Base-by-base conservation (phyloP, 2,329 filamentous ascomycete species). In the Colletotrichum tropicale region DNA sequence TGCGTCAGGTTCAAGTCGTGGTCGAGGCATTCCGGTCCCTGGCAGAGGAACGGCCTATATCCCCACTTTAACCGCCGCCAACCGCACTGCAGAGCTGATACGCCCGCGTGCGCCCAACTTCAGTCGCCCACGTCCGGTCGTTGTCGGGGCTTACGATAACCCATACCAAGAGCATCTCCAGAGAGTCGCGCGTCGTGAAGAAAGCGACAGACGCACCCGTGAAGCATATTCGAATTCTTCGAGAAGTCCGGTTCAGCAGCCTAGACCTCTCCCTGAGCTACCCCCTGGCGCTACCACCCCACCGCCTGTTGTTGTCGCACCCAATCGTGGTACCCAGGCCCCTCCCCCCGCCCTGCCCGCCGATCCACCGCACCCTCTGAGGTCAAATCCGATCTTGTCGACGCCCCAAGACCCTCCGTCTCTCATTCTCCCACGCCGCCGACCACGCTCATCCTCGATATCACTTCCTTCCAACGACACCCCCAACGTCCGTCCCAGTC, bases 111-210 rank as follows among this genome's bases (percentile, higher is more conserved):
- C 60, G 28, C 34, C 66, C 24, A 68, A 64, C 21, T 55, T 48
- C 60, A 55, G 74, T 66, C 76, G 74, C 43, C 76, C 43, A 21
- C 43, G 43, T 52, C 43, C 76, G 26, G 48, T 75, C 12, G 43
- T 76, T 32, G 70, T 77, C 30, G 76, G 76, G 60, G 76, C 66
- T 28, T 77, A 62, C 70, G 76, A 77, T 43, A 76, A 77, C 56
- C 66, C 70, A 16, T 66, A 73, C 58, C 26, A 76, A 16, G 74
- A 76, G 6, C 48, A 76, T 26, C 65, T 60, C 15, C 64, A 76
- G 48, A 58, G 74, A 76, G 32, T 73, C 36, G 65, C 66, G 43
- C 70, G 70, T 30, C 74, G 70, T n/a, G 60, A 76, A 60, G 48
- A 21, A 30, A 36, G 32, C n/a, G 70, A 74, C 28, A 48, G 52